A percentile compares a stretch with the other conserved stretches of the same genome.
These are phyloP conservation scores for Cercospora brassicicola DNA, from an alignment of 2,329 filamentous ascomycete species.

Conservation along the genomic window DNA sequence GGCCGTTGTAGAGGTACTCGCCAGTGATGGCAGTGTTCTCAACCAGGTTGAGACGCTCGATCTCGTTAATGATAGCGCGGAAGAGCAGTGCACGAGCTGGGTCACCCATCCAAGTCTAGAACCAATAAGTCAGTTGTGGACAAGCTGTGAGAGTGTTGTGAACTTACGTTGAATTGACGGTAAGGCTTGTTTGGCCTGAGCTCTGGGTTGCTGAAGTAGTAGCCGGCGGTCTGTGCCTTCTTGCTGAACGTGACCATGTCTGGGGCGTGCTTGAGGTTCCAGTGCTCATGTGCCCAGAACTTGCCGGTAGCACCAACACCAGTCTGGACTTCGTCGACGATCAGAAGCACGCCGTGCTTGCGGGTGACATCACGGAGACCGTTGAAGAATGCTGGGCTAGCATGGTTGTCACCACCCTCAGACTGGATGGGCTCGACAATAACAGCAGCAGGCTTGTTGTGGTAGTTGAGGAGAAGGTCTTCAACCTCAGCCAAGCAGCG, in stretches of 20 bases:
- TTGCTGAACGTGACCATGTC: conserved; percentile 96
- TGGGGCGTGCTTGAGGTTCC: conserved; percentile 74
- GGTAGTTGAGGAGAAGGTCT: conserved; percentile 74
- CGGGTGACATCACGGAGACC: conserved; percentile 77
- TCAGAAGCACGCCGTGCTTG: conserved; percentile 76
- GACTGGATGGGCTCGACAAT: conserved; percentile 90
- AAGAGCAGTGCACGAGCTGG: conserved; percentile 81
- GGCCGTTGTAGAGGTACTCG: conserved; percentile 71
- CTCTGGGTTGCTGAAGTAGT: conserved; percentile 80
- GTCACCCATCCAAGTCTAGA: conserved; percentile 77
- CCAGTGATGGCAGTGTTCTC: conserved; percentile 74
- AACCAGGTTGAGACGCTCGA: conserved; percentile 74
- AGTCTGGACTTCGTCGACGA: conserved; percentile 93
- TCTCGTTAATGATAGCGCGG: conserved; percentile 80
- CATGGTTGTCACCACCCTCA: conserved; percentile 93
- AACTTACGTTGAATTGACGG: conserved; percentile 76
- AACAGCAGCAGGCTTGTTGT: conserved; percentile 75
- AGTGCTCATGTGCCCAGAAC: conserved; percentile 98
- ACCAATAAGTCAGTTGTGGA: conserved; percentile 9
- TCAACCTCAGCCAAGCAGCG: conserved; percentile 81
- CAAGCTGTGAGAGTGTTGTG: neutral
- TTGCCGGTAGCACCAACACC: conserved; percentile 88
- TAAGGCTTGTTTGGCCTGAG: conserved; percentile 89
- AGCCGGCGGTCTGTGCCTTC: conserved; percentile 91
- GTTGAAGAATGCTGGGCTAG: conserved; percentile 81